Conservation (phyloP, 2,329 filamentous ascomycete species). For the Talaromyces sp. region DNA sequence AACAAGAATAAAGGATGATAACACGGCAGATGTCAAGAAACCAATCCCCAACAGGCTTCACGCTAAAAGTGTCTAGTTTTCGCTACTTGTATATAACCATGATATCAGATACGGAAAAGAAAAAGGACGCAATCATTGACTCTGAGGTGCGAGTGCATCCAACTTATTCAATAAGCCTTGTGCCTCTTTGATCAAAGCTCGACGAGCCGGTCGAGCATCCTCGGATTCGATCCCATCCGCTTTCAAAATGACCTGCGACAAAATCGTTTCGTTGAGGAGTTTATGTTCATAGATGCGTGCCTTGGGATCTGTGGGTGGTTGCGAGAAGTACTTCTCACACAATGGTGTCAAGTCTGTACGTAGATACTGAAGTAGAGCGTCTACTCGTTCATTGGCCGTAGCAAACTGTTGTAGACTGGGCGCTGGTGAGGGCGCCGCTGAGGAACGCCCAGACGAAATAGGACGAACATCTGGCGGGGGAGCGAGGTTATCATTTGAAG, state of each 20-base stretch:
- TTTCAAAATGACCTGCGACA: constrained; percentile 44
- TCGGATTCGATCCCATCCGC: constrained; percentile 69
- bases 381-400: constrained; percentile 36
- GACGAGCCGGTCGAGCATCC: constrained; percentile 48
- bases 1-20: background rate
- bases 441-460: constrained; percentile 14
- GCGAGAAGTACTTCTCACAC: constrained; percentile 34
- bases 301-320: constrained; percentile 38
- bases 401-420: constrained; percentile 31
- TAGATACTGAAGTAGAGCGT: constrained; percentile 34
- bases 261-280: constrained; percentile 40
- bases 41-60: background rate
- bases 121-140: background rate
- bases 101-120: background rate
- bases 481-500: background rate
- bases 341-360: constrained; percentile 34
- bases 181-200: constrained; percentile 39
- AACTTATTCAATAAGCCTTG: constrained; percentile 36
- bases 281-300: constrained; percentile 40
- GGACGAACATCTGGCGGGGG: constrained; percentile 16
- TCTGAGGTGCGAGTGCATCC: constrained; percentile 27
- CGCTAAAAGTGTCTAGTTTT: background rate
- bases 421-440: constrained; percentile 24
- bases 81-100: background rate
- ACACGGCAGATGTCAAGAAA: background rate